phyloP scores from a whole-genome alignment of 768 basidiomycete genomes.

The Thelephora ganbajun region DNA sequence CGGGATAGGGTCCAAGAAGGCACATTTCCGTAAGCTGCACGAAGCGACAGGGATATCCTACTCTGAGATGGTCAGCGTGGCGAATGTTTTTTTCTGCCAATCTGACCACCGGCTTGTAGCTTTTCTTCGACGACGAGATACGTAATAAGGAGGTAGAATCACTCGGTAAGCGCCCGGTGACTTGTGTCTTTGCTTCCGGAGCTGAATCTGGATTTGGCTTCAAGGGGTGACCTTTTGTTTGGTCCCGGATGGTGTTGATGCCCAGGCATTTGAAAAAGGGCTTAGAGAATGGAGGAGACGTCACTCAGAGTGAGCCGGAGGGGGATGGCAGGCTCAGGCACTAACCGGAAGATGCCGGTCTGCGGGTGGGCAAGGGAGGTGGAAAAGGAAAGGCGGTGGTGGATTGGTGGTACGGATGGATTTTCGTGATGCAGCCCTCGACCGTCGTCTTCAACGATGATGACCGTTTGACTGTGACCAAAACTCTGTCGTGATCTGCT shows the following conservation, averaged over 20 bases:
- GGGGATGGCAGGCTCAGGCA: too few species aligned
- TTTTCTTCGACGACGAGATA: conserved; percentile 39
- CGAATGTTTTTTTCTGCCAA: background rate
- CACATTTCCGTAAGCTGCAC: conserved; percentile 62
- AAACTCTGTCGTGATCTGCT: background rate
- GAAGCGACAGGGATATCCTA: conserved; percentile 38
- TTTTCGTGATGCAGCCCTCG: background rate
- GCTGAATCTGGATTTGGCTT: conserved; percentile 1
- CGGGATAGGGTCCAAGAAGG: conserved; percentile 58
- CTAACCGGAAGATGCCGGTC: background rate
- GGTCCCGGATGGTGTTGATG: conserved; percentile 48
- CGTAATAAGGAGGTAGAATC: conserved; percentile 31
- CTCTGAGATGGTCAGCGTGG: conserved; percentile 27
- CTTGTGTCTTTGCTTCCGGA: background rate
- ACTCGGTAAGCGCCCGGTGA: conserved; percentile 12
- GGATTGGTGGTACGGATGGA: background rate
- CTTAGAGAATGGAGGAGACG: conserved; percentile 54
- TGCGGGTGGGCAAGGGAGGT: too few species aligned
- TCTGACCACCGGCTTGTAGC: conserved; percentile 11
- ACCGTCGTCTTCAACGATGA: background rate
- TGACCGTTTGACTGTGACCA: background rate
- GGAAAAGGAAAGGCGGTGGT: background rate
- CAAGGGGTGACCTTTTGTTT: conserved; percentile 72
- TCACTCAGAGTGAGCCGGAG: conserved; percentile 13
- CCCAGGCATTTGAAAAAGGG: conserved; percentile 55